phyloP scores from a whole-genome alignment of 2,329 filamentous ascomycete species.

The Colletotrichum abscissum region DNA sequence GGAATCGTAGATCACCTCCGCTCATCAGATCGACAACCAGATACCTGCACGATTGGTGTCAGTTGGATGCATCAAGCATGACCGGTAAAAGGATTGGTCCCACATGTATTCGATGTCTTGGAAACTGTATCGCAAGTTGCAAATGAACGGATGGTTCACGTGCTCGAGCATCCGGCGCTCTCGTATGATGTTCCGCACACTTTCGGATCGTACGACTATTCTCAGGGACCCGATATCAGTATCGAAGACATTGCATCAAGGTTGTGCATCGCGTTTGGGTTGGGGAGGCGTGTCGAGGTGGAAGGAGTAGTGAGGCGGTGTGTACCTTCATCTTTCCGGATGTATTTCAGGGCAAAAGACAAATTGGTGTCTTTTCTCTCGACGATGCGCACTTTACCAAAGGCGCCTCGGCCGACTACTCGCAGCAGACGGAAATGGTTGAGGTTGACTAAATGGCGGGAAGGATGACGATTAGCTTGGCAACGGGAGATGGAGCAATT shows the following conservation, averaged over 20 bases:
- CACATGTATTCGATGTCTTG: slow-evolving; percentile 99
- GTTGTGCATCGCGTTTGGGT: neutral
- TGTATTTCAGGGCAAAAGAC: slow-evolving; percentile 97
- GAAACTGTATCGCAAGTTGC: slow-evolving; percentile 98
- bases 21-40: slow-evolving; percentile 98
- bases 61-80: slow-evolving; percentile 28
- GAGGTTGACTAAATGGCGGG: slow-evolving; percentile 77
- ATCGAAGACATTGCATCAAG: neutral
- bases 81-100: slow-evolving; percentile 46
- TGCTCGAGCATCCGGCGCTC: slow-evolving; percentile 98
- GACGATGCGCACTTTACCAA: slow-evolving; percentile 98
- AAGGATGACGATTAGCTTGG: slow-evolving; percentile 24
- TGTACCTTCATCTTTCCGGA: slow-evolving; percentile 96
- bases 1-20: slow-evolving; percentile 94
- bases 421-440: slow-evolving; percentile 96
- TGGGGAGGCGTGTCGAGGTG: neutral
- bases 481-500: neutral
- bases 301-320: neutral
- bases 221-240: slow-evolving; percentile 31
- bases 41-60: slow-evolving; percentile 74
- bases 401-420: slow-evolving; percentile 96
- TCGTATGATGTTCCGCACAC: slow-evolving; percentile 96
- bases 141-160: slow-evolving; percentile 96
- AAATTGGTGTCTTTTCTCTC: slow-evolving; percentile 95
- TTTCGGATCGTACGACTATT: slow-evolving; percentile 93